Conservation (phyloP, 768 basidiomycete species). For the Multifurca ochricompacta region DNA sequence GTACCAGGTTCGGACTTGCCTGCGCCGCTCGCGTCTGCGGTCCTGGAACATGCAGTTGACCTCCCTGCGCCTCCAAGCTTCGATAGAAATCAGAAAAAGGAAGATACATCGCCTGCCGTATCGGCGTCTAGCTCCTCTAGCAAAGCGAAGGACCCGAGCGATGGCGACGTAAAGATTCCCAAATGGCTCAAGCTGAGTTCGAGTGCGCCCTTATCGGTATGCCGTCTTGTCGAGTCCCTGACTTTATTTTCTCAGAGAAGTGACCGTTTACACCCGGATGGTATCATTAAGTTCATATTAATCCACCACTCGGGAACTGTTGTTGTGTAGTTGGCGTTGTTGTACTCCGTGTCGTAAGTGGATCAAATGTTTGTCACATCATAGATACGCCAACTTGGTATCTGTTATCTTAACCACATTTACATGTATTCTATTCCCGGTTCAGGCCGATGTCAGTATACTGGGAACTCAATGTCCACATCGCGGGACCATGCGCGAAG, state of each 20-base stretch:
- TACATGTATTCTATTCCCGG: conserved; percentile 9
- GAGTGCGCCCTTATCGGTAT: conserved; percentile 6
- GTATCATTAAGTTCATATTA: not conserved
- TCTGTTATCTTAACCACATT: conserved; percentile 5
- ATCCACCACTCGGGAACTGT: not conserved
- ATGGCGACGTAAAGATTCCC: conserved; percentile 52
- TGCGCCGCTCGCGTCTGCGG: conserved; percentile 54
- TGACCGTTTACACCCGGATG: conserved; percentile 9
- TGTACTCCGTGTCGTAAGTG: not conserved
- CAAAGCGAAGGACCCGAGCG: conserved; percentile 5
- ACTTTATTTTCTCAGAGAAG: conserved; percentile 13
- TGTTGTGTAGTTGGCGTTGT: not conserved
- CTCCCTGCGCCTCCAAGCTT: conserved; percentile 50
- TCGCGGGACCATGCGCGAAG: conserved; percentile 69
- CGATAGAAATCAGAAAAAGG: conserved; percentile 25
- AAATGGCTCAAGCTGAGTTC: conserved; percentile 69
- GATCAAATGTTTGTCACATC: not conserved
- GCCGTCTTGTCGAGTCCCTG: not conserved
- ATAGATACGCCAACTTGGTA: conserved; percentile 2
- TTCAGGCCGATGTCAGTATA: conserved; percentile 44
- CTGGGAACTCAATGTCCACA: conserved; percentile 69
- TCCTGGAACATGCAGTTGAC: conserved; percentile 55
- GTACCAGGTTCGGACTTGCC: conserved; percentile 43
- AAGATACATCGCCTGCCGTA: not conserved
- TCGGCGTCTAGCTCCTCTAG: conserved; percentile 1